Percentiles rank a stretch among this genome's conserved stretches.
These are phyloP conservation scores for Macrolepiota albuminosa DNA, from an alignment of 768 basidiomycete genomes.

Conservation along the genomic window DNA sequence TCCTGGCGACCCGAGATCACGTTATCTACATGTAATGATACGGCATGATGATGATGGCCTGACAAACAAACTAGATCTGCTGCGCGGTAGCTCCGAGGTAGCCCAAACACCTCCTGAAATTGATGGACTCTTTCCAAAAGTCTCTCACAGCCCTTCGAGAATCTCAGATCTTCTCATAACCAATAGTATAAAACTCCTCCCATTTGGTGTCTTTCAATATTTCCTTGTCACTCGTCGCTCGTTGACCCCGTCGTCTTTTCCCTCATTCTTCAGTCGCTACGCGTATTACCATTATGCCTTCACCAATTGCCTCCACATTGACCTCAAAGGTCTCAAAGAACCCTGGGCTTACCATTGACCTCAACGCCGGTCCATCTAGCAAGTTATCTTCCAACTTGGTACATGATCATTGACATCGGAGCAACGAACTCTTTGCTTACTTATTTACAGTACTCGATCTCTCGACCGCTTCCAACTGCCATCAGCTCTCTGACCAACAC, in stretches of 20 bases:
- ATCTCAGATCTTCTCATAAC: neutral
- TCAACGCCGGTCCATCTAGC: neutral
- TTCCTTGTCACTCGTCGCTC: neutral
- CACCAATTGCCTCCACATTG: slow-evolving; percentile 10
- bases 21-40: neutral
- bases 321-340: slow-evolving; percentile 15
- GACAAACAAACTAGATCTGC: neutral
- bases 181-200: slow-evolving; percentile 5
- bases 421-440: neutral
- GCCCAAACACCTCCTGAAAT: slow-evolving; percentile 12
- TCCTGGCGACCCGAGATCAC: neutral
- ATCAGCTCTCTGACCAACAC: slow-evolving; percentile 13
- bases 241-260: neutral
- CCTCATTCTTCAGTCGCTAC: neutral
- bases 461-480: slow-evolving; percentile 4
- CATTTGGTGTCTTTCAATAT: neutral
- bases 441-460: slow-evolving; percentile 3
- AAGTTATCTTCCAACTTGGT: neutral
- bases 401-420: neutral
- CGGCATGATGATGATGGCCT: neutral
- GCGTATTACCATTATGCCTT: slow-evolving; percentile 10
- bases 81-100: neutral
- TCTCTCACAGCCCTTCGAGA: slow-evolving; percentile 1
- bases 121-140: slow-evolving; percentile 13
- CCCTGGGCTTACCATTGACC: slow-evolving; percentile 13